These are phyloP conservation scores for Suillus tomentosus DNA, from an alignment of 768 basidiomycete genomes.

Conservation along the genomic window DNA sequence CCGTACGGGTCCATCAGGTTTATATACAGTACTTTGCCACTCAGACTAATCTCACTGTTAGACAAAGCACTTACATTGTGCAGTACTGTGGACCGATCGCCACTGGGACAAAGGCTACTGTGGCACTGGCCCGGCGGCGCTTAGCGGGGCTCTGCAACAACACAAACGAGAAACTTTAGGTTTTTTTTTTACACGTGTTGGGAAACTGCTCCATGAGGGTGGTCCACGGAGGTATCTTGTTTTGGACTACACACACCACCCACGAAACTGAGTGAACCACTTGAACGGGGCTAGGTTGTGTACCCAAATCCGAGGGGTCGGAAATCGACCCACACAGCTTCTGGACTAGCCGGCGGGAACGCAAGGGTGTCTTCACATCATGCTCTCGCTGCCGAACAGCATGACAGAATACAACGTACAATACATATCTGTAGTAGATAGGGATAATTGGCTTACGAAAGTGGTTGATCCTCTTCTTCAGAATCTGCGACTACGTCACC, in stretches of 20 bases:
- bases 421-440: background rate
- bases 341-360: background rate
- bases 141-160: background rate
- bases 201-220: background rate
- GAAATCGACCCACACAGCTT: background rate
- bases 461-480: slow-evolving; percentile 30
- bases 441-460: background rate
- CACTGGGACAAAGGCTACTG: slow-evolving; percentile 13
- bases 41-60: slow-evolving; percentile 18
- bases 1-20: background rate
- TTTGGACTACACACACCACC: background rate
- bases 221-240: background rate
- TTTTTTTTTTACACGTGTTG: background rate
- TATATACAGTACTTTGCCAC: slow-evolving; percentile 32
- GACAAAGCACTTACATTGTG: slow-evolving; percentile 26
- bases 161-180: slow-evolving; percentile 6
- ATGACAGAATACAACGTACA: background rate
- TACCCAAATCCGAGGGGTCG: background rate
- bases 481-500: slow-evolving; percentile 37
- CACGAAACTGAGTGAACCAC: background rate
- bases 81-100: slow-evolving; percentile 13
- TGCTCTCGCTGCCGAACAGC: background rate
- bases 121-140: background rate
- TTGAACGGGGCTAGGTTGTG: background rate
- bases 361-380: background rate